These are phyloP conservation scores for Starmera dryadoides DNA, from an alignment of 805 yeast species.

Conservation along the genomic window DNA sequence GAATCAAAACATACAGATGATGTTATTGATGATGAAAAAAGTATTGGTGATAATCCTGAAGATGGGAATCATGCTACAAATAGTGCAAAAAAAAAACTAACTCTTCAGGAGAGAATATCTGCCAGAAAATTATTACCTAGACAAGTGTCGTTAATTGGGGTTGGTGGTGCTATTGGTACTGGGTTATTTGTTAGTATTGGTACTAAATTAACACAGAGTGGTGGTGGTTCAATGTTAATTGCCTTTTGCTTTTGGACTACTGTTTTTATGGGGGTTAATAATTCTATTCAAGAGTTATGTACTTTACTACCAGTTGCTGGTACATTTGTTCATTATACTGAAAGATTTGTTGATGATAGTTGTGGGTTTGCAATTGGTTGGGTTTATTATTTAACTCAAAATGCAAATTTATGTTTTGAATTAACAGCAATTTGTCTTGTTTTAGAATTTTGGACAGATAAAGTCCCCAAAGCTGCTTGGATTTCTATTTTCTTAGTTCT, in stretches of 20 bases:
- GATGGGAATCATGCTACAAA: neutral
- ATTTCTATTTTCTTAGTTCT: constrained; percentile 41
- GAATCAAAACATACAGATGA: no score
- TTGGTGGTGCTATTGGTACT: constrained; percentile 55
- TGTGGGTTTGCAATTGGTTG: neutral
- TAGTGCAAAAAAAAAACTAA: neutral
- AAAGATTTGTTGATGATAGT: constrained; percentile 23
- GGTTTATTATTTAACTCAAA: neutral
- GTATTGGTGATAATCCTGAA: no score
- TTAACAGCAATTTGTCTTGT: constrained; percentile 45
- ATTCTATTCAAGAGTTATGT: constrained; percentile 3
- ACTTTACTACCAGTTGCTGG: constrained; percentile 23
- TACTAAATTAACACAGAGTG: constrained; percentile 40
- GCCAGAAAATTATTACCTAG: constrained; percentile 40
- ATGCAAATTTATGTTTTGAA: constrained; percentile 25
- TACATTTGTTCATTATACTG: constrained; percentile 42
- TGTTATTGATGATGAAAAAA: no score
- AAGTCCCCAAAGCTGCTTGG: constrained; percentile 50
- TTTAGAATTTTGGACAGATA: constrained; percentile 39
- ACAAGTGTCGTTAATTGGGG: constrained; percentile 51
- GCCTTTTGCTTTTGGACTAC: constrained; percentile 20
- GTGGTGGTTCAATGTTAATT: constrained; percentile 45
- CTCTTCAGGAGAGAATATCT: neutral
- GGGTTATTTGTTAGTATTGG: constrained; percentile 51
- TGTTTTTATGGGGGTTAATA: neutral